Percentiles rank a stretch among this genome's conserved stretches.
These are phyloP conservation scores for Neurospora sp. DNA, from an alignment of 495 filamentous ascomycete genomes.

Conservation along the genomic window DNA sequence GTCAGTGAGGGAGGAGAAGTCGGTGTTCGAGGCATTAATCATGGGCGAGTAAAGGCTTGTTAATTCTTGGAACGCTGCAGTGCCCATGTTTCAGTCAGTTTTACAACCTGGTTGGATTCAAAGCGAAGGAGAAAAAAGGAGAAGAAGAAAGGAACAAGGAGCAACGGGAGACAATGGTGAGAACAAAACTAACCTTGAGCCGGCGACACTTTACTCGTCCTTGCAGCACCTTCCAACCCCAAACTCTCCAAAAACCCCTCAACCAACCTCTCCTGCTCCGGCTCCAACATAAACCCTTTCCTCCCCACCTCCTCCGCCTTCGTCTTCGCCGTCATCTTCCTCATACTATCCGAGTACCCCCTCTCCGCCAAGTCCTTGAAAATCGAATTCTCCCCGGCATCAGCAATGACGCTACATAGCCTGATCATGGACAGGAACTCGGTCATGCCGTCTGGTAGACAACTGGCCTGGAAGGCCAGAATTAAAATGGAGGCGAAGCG, in stretches of 20 bases:
- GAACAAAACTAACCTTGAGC: conserved; percentile 14
- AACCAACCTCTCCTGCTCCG: conserved; percentile 12
- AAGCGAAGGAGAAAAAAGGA: not conserved
- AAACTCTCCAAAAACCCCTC: conserved; percentile 16
- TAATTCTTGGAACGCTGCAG: conserved; percentile 15
- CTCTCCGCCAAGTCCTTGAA: conserved; percentile 25
- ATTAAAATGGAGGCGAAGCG: conserved; percentile 40
- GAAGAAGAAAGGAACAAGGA: not conserved
- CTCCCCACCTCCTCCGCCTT: not conserved
- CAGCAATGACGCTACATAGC: conserved; percentile 38
- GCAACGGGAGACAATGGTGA: not conserved
- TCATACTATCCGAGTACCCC: conserved; percentile 15
- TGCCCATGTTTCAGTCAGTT: not conserved
- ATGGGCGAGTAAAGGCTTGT: conserved; percentile 11
- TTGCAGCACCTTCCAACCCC: conserved; percentile 1
- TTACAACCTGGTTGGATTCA: not conserved
- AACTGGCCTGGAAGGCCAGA: conserved; percentile 43
- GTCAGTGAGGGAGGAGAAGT: conserved; percentile 36
- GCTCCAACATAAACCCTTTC: not conserved
- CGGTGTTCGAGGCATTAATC: conserved; percentile 19
- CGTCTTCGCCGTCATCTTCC: not conserved
- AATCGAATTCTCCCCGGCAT: conserved; percentile 28
- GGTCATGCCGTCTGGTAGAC: conserved; percentile 42
- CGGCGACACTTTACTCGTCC: conserved; percentile 9
- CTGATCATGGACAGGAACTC: conserved; percentile 48